A percentile compares a stretch with the other conserved stretches of the same genome.
Evolutionary conservation across 345 rosid species (phyloP).

Genomic region (Eucalyptus tenuipes): DNA sequence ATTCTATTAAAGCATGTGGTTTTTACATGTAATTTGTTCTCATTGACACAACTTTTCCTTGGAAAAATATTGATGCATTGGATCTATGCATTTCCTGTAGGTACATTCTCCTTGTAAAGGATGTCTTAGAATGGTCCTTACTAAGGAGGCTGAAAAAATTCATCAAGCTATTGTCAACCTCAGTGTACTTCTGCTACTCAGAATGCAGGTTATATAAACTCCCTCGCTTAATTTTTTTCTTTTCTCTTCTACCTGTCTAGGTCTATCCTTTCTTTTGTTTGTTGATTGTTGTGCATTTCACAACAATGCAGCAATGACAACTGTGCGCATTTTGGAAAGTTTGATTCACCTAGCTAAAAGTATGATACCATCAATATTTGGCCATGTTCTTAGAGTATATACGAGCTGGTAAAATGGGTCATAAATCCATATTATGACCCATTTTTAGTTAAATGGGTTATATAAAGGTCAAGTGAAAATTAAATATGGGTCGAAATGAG

Average conservation of each 20-base stretch:
- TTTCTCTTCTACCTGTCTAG: background rate
- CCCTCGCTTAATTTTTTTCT: background rate
- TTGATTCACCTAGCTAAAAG: slow-evolving; percentile 92
- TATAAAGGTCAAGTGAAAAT: too few species aligned
- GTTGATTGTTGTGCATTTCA: background rate
- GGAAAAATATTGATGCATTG: background rate
- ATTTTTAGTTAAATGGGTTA: too few species aligned
- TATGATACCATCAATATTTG: background rate
- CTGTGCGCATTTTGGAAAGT: slow-evolving; percentile 90
- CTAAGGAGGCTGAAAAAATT: slow-evolving; percentile 74
- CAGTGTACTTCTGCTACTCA: slow-evolving; percentile 83
- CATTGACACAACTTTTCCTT: background rate
- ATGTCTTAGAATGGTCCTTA: slow-evolving; percentile 56
- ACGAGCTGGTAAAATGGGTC: too few species aligned
- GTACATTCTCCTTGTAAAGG: slow-evolving; percentile 69
- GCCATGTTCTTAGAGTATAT: background rate
- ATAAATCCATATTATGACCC: too few species aligned
- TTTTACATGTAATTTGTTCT: background rate
- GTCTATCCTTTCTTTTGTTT: background rate
- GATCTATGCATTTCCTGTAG: slow-evolving; percentile 7
- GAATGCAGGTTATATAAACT: slow-evolving; percentile 42
- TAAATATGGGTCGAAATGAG: too few species aligned
- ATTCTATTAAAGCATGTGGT: background rate
- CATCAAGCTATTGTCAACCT: slow-evolving; percentile 82
- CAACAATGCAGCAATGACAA: slow-evolving; percentile 55